Evolutionary conservation across 176 grass and related monocot genomes (phyloP), one percentile per base, ranked within the genome.

Genomic region (Raddia guianensis): DNA sequence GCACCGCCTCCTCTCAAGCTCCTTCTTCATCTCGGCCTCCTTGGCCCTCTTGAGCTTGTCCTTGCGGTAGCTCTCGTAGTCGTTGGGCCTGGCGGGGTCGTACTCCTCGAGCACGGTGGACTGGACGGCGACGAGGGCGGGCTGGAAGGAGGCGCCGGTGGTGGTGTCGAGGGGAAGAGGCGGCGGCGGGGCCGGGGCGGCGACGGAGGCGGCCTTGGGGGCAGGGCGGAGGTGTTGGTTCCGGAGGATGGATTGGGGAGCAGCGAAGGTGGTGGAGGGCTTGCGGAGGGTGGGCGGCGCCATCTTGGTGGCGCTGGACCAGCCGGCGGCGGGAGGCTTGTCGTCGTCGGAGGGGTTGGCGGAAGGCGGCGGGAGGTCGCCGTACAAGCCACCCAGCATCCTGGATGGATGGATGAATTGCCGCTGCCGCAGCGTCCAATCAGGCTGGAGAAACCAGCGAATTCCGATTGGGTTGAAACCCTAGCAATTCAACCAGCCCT

Each of bases 221-320:
- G 44, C 73, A 68, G 62, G 73, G 49, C 82, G 90, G 72, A 53
- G 37, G 52, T 83, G 82, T 63, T 89, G 85, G 85, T 81, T 91
- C 44, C 85, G 84, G 72, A 99, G 74, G 66, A 98, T 37, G 20
- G 96, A 91, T 10, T 86, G 82, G 15, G 96, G 92, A 10, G 96
- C 82, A 2, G 90, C 84, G 72, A 99, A 71, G 50, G 93, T 61
- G 2, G 96, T 33, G 15, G 90, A 70, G n/a, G 90, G 88, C 78
- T 99, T 99, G 27, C 96, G 92, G 85, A 95, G 86, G 8, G 92
- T 91, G 10, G 92, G 90, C 0, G 95, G 92, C 19, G 95, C 95
- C 92, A 94, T 97, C 82, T 97, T 97, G 86, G 87, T 82, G 72
- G 91, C 91, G 89, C 95, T 98, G 15, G 96, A 99, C 96, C 92